A percentile compares a stretch with the other conserved stretches of the same genome.
phyloP scores from a whole-genome alignment of 176 grass and related monocot genomes.

The Thalia dealbata region DNA sequence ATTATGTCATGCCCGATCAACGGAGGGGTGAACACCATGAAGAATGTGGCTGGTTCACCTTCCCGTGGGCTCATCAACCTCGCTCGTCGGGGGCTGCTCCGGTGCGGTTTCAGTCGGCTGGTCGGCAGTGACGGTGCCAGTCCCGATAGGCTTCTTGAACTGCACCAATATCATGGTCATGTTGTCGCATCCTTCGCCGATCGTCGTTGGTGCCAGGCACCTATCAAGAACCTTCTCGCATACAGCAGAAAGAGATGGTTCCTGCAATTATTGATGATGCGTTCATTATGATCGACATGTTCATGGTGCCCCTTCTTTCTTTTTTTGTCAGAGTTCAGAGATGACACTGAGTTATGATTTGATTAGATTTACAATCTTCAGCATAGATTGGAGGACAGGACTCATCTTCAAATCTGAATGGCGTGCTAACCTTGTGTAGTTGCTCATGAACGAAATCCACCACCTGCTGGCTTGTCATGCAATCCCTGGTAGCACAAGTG shows the following conservation, averaged over 20 bases:
- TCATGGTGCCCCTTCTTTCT: background rate
- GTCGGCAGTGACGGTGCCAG: background rate
- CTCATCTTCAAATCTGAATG: background rate
- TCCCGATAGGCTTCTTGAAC: background rate
- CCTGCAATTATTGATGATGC: conserved; percentile 38
- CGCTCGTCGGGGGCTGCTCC: too few relatives aligned
- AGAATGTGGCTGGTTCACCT: background rate
- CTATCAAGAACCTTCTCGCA: conserved; percentile 80
- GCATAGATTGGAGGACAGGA: background rate
- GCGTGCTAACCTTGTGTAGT: conserved; percentile 50
- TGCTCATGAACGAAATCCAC: conserved; percentile 83
- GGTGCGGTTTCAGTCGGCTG: background rate
- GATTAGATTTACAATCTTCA: too few relatives aligned
- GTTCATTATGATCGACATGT: background rate
- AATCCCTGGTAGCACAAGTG: conserved; percentile 50
- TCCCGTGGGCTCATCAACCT: too few relatives aligned
- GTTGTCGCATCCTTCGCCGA: background rate
- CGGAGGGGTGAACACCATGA: background rate
- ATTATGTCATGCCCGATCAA: too few relatives aligned
- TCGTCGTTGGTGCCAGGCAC: conserved; percentile 64
- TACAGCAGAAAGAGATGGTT: conserved; percentile 53
- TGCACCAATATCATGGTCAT: conserved; percentile 7
- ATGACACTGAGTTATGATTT: too few relatives aligned
- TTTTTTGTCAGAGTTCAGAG: too few relatives aligned
- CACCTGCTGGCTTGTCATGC: conserved; percentile 89